Evolutionary conservation across 345 rosid species (phyloP), one percentile per base, ranked within the genome.

Genomic region (Eucalyptus sp.): DNA sequence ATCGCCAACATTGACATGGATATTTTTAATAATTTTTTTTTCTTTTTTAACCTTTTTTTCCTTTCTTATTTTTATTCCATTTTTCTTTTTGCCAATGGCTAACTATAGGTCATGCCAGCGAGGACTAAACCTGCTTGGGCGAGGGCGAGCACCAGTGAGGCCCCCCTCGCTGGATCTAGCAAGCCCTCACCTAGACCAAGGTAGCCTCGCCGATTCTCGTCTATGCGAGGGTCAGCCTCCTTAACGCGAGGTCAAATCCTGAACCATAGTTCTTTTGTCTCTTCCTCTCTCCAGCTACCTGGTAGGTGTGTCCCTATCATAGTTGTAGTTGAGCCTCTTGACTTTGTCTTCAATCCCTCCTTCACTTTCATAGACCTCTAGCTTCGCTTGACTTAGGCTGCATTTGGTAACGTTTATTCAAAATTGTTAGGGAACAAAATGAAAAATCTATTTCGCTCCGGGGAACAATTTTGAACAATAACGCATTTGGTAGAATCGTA

Each of bases 121-220:
- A 56, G 62, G 27, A 24, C 27, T 24, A 56, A 24, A 20, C 6
- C 1, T 1, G 27, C 27, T 24, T 56, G 6, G 62, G 62, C 1
- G 0, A 56, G 62, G 27, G 29, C 0, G 11, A 20, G 27, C 18
- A 24, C 12, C 27, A 0, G 5, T 4, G 12, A 56, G 60, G 12
- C 60, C 6, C 27, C 60, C 29, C 12, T 22, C 5, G 1, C 62
- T 0, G 1, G 13, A 56, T 24, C 62, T 24, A 56, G 12, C 0
- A 0, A 56, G 58, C 24, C 58, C 58, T 52, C 24, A 56, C 1
- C 13, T 0, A 9, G 6, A 6, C 62, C 58, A 52, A 7, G 4
- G 10, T 3, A 52, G 2, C 58, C 58, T 52, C 24, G 4, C 0
- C 24, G 0, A 52, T 52, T 4, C 24, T 52, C 1, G 0, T 18